Conservation (phyloP, 805 yeast species). For the Barnettozyma salicaria region DNA sequence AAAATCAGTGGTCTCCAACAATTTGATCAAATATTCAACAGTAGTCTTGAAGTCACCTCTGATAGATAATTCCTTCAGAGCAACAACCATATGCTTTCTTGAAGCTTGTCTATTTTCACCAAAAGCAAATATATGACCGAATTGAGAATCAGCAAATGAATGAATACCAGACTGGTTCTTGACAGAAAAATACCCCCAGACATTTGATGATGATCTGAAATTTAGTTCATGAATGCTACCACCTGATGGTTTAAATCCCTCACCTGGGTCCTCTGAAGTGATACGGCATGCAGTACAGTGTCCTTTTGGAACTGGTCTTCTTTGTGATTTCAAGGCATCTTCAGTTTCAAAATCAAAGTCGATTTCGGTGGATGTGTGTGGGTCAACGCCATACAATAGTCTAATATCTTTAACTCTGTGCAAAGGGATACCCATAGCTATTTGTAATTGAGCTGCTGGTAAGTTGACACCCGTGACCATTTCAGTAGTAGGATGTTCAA, state of each 20-base stretch:
- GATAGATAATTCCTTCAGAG: slow-evolving; percentile 89
- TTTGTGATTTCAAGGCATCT: slow-evolving; percentile 68
- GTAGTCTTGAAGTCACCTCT: slow-evolving; percentile 99
- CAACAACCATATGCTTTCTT: slow-evolving; percentile 98
- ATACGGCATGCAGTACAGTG: slow-evolving; percentile 99
- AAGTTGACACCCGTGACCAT: slow-evolving; percentile 98
- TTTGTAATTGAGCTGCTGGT: slow-evolving; percentile 97
- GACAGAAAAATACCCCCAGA: slow-evolving; percentile 99
- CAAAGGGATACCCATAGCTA: slow-evolving; percentile 99
- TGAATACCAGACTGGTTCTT: slow-evolving; percentile 96
- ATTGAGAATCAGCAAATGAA: slow-evolving; percentile 96
- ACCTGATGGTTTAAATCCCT: slow-evolving; percentile 98
- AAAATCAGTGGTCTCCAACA: slow-evolving; percentile 93
- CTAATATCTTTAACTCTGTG: slow-evolving; percentile 93
- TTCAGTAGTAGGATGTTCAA: slow-evolving; percentile 99
- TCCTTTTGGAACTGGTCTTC: slow-evolving; percentile 94
- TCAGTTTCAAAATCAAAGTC: slow-evolving; percentile 84
- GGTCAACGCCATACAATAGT: slow-evolving; percentile 90
- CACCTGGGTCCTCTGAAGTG: slow-evolving; percentile 98
- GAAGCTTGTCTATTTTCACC: slow-evolving; percentile 98
- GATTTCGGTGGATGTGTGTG: slow-evolving; percentile 82
- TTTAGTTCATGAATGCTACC: slow-evolving; percentile 95
- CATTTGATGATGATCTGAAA: slow-evolving; percentile 94
- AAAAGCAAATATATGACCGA: slow-evolving; percentile 98
- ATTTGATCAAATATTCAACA: slow-evolving; percentile 91